Evolutionary conservation across 2,329 filamentous ascomycete genomes (phyloP), one percentile per base, ranked within the genome.

Genomic region (Macrophomina tecta): DNA sequence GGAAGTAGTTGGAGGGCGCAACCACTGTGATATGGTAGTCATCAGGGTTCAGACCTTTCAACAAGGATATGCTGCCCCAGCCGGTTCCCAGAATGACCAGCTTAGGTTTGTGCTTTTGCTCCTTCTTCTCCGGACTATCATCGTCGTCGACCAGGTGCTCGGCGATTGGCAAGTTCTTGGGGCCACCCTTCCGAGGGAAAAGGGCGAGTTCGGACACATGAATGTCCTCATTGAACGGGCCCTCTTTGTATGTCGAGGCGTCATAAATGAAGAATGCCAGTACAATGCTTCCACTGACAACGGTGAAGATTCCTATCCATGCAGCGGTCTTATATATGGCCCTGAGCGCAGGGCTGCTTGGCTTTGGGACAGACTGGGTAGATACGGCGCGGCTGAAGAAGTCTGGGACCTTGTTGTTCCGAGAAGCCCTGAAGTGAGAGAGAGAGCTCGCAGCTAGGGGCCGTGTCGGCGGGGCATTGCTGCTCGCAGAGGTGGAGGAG

Each of bases 1-100:
- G 82, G 81, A 99, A 99, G 81, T 98, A 97, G 74, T 98, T 98
- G 42, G 91, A 91, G 0, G 95, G 94, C 12, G 93, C 97, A 51
- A 99, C 90, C 46, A 99, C 91, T 4, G 94, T 98, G 71, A 99
- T 90, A 78, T 99, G 94, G 76, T 97, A 99, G 73, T 97, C 92
- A 12, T 94, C 92, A 0, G 93, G 90, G 69, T 94, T 91, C 69
- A 99, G 81, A 69, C 92, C 90, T 82, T 99, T 99, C 72, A 99
- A 82, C 68, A 99, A 82, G 4, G 94, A 92, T 68, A 99, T 91
- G 73, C 93, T 93, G 64, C 94, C 95, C 95, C 95, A 99, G 52
- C 95, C 95, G 16, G 94, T 94, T 23, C 95, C 95, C 40, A 99
- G 81, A 67, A 99, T 91, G 48, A 99, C 95, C 73, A 99, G 82